Conservation (phyloP, 1,139 yeast genomes). For the Suhomyces maxii region DNA sequence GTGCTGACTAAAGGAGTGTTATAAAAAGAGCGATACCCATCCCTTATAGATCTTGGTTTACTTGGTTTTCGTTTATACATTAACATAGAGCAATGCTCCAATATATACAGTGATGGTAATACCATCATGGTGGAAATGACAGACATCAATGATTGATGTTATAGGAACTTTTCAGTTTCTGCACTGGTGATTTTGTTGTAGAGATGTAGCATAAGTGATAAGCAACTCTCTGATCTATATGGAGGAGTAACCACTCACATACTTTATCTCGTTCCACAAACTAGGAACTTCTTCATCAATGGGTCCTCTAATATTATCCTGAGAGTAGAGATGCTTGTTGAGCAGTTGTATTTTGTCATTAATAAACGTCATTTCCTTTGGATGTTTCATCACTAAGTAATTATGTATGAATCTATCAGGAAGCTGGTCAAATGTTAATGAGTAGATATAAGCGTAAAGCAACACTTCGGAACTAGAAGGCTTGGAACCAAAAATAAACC, state of each 20-base stretch:
- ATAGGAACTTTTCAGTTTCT: no score
- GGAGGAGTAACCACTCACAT: constrained; percentile 16
- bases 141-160: no score
- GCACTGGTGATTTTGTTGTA: no score
- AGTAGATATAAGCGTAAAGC: constrained; percentile 40
- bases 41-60: no score
- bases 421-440: constrained; percentile 34
- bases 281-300: constrained; percentile 34
- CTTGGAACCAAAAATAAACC: constrained; percentile 18
- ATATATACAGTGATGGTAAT: no score
- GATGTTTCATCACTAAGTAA: constrained; percentile 30
- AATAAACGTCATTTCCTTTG: constrained; percentile 20
- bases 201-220: no score
- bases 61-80: no score
- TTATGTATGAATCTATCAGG: constrained; percentile 46
- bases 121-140: no score
- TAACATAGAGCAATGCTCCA: no score
- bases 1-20: no score
- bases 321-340: constrained; percentile 8
- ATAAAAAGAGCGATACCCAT: no score
- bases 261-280: constrained; percentile 36
- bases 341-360: constrained; percentile 10
- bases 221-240: no score
- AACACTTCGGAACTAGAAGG: constrained; percentile 33
- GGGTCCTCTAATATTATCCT: constrained; percentile 23